Conservation (phyloP, 495 filamentous ascomycete species). For the Penicillium pulvis region DNA sequence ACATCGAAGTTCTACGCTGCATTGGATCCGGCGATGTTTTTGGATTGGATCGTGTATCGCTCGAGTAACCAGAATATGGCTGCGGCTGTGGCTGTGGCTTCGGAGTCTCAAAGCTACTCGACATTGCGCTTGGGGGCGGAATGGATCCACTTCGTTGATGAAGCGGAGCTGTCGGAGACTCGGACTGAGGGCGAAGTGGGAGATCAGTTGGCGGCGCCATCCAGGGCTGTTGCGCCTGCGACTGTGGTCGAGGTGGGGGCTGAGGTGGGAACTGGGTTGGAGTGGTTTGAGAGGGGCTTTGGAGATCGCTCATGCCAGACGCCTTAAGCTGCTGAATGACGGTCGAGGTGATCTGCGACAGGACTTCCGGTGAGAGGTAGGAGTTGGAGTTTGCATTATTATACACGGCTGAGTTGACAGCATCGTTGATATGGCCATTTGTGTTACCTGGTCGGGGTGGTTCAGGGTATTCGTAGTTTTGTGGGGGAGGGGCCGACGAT, state of each 20-base stretch:
- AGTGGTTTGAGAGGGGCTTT: slow-evolving; percentile 14
- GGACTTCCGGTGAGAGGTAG: slow-evolving; percentile 51
- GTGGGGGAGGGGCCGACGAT: slow-evolving; percentile 26
- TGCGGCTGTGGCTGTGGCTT: slow-evolving; percentile 35
- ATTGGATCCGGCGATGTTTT: slow-evolving; percentile 26
- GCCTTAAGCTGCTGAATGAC: slow-evolving; percentile 57
- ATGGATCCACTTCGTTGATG: slow-evolving; percentile 23
- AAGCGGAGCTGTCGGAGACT: slow-evolving; percentile 26
- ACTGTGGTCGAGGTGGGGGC: slow-evolving; percentile 29
- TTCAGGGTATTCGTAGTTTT: slow-evolving; percentile 25
- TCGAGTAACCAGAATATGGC: slow-evolving; percentile 34
- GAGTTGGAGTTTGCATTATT: slow-evolving; percentile 34
- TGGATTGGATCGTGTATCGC: slow-evolving; percentile 28
- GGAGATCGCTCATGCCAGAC: slow-evolving; percentile 40
- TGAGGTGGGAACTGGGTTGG: slow-evolving; percentile 8
- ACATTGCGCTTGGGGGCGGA: slow-evolving; percentile 21
- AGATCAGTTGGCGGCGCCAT: slow-evolving; percentile 23
- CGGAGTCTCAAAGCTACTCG: slow-evolving; percentile 31
- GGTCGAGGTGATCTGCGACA: slow-evolving; percentile 54
- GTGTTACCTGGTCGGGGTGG: slow-evolving; percentile 14
- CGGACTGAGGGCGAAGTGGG: slow-evolving; percentile 33
- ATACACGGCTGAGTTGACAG: slow-evolving; percentile 47
- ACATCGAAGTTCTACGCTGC: slow-evolving; percentile 29
- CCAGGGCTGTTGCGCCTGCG: slow-evolving; percentile 30
- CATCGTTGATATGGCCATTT: slow-evolving; percentile 45